Conservation (phyloP, 1,284 basidiomycete genomes). For the Austroboletus rostrupii region DNA sequence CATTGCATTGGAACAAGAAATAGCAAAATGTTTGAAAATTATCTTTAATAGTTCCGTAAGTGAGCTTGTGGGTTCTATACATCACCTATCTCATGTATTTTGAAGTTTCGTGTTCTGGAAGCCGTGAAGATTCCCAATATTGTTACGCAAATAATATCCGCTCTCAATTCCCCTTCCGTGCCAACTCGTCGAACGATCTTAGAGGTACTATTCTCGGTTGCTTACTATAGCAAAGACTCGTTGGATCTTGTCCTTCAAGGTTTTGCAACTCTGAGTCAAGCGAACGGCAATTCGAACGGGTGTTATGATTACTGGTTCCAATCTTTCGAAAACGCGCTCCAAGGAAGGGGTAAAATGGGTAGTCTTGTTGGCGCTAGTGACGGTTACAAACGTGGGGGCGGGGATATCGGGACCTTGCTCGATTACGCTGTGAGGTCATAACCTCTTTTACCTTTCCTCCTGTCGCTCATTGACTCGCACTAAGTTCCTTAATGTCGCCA, state of each 20-base stretch:
- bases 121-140: conserved; percentile 76
- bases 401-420: conserved; percentile 64
- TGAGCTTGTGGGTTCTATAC: conserved; percentile 7
- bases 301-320: conserved; percentile 90
- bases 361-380: conserved; percentile 92
- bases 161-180: conserved; percentile 81
- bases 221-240: conserved; percentile 56
- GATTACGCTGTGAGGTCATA: conserved; percentile 75
- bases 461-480: conserved; percentile 16
- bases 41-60: conserved; percentile 78
- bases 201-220: conserved; percentile 70
- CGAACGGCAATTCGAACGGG: conserved; percentile 57
- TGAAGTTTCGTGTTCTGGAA: conserved; percentile 71
- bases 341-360: conserved; percentile 91
- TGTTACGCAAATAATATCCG: conserved; percentile 79
- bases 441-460: not conserved
- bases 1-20: conserved; percentile 78
- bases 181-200: conserved; percentile 78
- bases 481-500: conserved; percentile 65
- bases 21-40: conserved; percentile 84
- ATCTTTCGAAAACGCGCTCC: conserved; percentile 73
- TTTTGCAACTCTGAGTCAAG: conserved; percentile 61
- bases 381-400: conserved; percentile 70
- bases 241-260: conserved; percentile 58
- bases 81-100: conserved; percentile 7